Base-by-base conservation (phyloP, 805 yeast genomes). In the Yamadazyma laniorum region DNA sequence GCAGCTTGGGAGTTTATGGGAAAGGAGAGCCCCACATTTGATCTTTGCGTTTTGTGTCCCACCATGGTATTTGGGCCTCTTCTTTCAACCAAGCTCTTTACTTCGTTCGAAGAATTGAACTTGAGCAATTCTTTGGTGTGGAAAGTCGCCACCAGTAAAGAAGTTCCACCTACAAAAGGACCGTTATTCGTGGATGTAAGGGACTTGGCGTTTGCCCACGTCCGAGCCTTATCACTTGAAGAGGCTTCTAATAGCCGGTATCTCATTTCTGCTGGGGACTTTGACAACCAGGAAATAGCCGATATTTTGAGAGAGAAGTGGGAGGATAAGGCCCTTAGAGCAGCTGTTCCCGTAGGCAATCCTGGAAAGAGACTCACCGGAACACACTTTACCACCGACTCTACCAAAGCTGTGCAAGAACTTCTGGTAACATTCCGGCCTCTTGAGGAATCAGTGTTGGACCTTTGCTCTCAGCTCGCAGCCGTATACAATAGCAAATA, bases 131-230 rank as follows among this genome's bases (percentile, higher is more conserved):
- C 33, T 61, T 55, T 44, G 30, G 14, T 40, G 56, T 37, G 50
- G 55, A 63, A 45, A 38, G 55, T 47, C 45, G 51, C 31, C 21
- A 44, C 51, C 19, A 33, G 39, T 34, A 40, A 51, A 30, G 32
- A 40, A 21, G 19, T 55, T 42, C 46, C 56, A 2, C 28, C 30
- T 9, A 26, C 33, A 7, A 22, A 32, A 6, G 47, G 43, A 29
- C 50, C 48, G 14, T 55, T 51, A 25, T 65, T 50, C 32, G 64
- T 74, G 21, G 83, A 80, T 52, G 85, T 80, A 3, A 66, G 83
- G 49, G 85, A 81, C 50, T 81, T 77, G 29, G 82, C 85, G 7
- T 51, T 51, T 34, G 78, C 81, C 6, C 85, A 81, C 49, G 47
- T 76, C 9, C 45, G 53, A 7, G 79, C 81, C 3, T 61, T 77